Conservation (phyloP, 106 monocot genomes). For the Platanthera guangdongensis region DNA sequence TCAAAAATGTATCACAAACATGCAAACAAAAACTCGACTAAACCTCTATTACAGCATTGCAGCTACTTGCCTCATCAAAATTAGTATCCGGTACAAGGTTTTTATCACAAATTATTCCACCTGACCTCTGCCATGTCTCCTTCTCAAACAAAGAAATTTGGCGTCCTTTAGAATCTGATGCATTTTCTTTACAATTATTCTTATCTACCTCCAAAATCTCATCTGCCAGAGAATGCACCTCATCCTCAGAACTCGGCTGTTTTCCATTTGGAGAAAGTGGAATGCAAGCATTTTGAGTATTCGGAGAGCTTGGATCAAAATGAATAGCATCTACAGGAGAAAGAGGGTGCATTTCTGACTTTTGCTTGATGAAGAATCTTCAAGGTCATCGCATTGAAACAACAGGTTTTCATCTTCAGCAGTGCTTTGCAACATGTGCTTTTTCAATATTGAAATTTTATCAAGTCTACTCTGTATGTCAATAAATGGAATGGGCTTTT, state of each 20-base stretch:
- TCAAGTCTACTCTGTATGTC: conserved; percentile 10
- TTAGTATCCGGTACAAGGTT: background rate
- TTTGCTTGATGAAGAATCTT: conserved; percentile 15
- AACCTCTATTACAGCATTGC: background rate
- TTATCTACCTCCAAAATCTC: conserved; percentile 7
- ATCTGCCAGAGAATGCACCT: conserved; percentile 3
- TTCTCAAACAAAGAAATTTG: conserved; percentile 3
- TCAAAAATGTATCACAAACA: conserved; percentile 6
- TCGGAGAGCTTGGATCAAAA: background rate
- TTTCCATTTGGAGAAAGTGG: background rate
- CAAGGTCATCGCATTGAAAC: conserved; percentile 6
- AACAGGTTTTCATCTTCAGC: conserved; percentile 5
- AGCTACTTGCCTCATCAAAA: conserved; percentile 23
- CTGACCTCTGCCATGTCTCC: background rate
- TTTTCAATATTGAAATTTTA: conserved; percentile 25
- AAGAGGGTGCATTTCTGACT: background rate
- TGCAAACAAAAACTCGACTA: background rate
- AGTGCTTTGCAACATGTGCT: conserved; percentile 15
- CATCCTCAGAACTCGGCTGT: conserved; percentile 5
- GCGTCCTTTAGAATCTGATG: background rate
- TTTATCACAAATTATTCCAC: background rate
- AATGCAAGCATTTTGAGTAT: conserved; percentile 10
- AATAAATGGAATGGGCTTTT: background rate
- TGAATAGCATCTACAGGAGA: conserved; percentile 6
- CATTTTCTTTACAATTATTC: background rate